These are phyloP conservation scores for Hanseniaspora guilliermondii DNA, from an alignment of 805 yeast genomes.

Conservation along the genomic window DNA sequence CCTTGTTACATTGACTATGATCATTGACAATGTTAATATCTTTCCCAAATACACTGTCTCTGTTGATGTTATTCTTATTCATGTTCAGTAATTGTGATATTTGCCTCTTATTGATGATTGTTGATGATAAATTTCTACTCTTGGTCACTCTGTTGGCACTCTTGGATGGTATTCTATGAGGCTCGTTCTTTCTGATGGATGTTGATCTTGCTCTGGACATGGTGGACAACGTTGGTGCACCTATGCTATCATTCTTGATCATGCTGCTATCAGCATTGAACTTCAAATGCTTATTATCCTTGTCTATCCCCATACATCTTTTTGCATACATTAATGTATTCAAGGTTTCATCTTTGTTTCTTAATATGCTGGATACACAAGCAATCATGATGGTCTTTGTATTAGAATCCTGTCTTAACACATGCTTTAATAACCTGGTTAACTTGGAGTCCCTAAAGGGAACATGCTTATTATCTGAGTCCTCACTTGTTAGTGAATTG, in stretches of 20 bases:
- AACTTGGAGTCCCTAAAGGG: conserved; percentile 88
- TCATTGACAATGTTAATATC: background rate
- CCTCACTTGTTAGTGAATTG: conserved; percentile 65
- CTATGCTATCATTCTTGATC: conserved; percentile 64
- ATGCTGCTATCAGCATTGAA: conserved; percentile 71
- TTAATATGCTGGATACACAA: conserved; percentile 75
- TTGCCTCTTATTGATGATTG: background rate
- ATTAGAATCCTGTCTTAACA: conserved; percentile 79
- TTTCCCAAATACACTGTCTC: background rate
- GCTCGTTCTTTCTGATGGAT: conserved; percentile 31
- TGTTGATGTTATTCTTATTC: background rate
- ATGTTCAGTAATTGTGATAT: background rate
- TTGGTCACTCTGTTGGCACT: background rate
- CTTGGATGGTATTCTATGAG: conserved; percentile 19
- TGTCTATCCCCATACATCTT: conserved; percentile 81
- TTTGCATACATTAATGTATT: conserved; percentile 86
- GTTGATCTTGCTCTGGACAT: conserved; percentile 36
- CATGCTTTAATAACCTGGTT: conserved; percentile 59
- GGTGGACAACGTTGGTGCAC: conserved; percentile 65
- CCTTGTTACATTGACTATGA: background rate
- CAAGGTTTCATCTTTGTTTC: conserved; percentile 84
- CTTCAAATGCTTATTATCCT: conserved; percentile 60
- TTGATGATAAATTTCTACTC: background rate
- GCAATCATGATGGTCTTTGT: conserved; percentile 95
- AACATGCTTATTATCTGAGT: conserved; percentile 36